Conservation (phyloP, 352 stramenopile genomes). For the Globisporangium carolinianum region DNA sequence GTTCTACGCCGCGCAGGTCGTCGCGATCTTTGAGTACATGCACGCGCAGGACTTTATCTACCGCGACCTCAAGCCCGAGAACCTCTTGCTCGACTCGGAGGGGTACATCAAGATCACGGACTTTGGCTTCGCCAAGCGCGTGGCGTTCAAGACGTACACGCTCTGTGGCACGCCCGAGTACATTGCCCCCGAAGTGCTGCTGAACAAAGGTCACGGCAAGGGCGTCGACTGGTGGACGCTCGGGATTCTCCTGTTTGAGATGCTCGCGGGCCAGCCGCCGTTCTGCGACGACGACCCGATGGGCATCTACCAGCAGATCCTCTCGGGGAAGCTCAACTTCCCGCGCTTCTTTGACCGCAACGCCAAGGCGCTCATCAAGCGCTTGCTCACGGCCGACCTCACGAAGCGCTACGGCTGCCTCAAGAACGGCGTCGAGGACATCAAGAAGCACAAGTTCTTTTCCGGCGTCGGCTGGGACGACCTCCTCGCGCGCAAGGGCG, state of each 20-base stretch:
- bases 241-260: constrained; percentile 96
- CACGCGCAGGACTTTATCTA: constrained; percentile 96
- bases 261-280: constrained; percentile 94
- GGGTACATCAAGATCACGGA: constrained; percentile 97
- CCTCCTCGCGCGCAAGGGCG: constrained; percentile 83
- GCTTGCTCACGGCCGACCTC: constrained; percentile 93
- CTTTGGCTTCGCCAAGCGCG: constrained; percentile 91
- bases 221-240: constrained; percentile 96
- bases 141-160: constrained; percentile 94
- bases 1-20: constrained; percentile 92
- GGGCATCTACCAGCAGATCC: constrained; percentile 94
- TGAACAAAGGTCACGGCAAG: constrained; percentile 87
- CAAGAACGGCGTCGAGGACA: constrained; percentile 93
- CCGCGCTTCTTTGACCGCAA: constrained; percentile 93
- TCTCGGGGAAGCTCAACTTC: constrained; percentile 93
- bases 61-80: constrained; percentile 94
- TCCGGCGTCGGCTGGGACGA: constrained; percentile 88
- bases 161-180: constrained; percentile 92
- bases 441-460: constrained; percentile 98
- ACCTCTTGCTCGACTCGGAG: constrained; percentile 92
- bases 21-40: constrained; percentile 96
- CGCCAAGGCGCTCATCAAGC: constrained; percentile 95
- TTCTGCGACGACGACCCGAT: constrained; percentile 96
- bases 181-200: constrained; percentile 88
- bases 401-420: constrained; percentile 96